These are phyloP conservation scores for Quercus rubra DNA, from an alignment of 306 rosid genomes.

Conservation along the genomic window DNA sequence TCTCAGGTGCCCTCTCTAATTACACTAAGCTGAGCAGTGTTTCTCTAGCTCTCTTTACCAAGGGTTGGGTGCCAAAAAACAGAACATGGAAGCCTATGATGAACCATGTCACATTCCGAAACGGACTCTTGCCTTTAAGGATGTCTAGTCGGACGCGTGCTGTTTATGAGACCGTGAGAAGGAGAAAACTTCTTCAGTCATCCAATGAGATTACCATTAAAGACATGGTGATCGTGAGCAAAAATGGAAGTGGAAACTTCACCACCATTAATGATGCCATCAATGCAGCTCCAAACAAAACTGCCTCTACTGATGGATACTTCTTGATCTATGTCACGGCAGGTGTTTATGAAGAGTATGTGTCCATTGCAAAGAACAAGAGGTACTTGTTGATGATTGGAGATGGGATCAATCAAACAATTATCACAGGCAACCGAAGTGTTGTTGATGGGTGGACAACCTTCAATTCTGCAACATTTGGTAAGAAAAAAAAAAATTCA, in stretches of 20 bases:
- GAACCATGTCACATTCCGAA: background rate
- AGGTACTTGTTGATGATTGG: background rate
- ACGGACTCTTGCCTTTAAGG: background rate
- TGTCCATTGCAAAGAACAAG: background rate
- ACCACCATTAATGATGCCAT: background rate
- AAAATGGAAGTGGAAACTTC: conserved; percentile 1
- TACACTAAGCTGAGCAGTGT: background rate
- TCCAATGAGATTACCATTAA: background rate
- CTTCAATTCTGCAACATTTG: background rate
- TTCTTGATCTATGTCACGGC: conserved; percentile 2
- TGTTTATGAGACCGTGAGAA: background rate
- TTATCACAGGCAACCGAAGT: background rate
- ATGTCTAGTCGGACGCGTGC: background rate
- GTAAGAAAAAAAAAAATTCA: background rate
- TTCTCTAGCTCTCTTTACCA: background rate
- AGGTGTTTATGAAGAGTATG: conserved; percentile 4
- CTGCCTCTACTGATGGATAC: background rate
- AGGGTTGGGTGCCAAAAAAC: background rate
- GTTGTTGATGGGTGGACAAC: background rate
- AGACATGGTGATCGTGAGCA: background rate
- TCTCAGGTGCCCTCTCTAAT: background rate
- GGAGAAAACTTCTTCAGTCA: background rate
- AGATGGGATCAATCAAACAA: conserved; percentile 2
- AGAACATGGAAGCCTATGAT: background rate
- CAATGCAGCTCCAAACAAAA: background rate